Base-by-base conservation (phyloP, 257 asterid species). In the Primulina huaijiensis region DNA sequence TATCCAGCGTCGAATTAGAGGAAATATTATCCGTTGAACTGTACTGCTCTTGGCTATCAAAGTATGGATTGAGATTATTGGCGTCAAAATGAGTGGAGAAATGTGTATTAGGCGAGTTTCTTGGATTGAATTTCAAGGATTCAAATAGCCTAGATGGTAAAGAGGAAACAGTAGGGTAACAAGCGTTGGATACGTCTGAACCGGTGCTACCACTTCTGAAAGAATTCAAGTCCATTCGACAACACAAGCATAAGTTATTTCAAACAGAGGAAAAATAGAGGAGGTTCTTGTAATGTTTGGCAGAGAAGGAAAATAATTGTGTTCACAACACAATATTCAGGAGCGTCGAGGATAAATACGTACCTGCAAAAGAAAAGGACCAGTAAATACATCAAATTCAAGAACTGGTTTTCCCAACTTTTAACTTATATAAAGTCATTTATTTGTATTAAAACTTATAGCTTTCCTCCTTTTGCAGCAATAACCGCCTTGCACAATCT, bases 31-130 rank as follows among this genome's bases (percentile, higher is more conserved):
- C 90, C 3, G 89, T 74, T 33, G 90, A 79, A 71, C 84, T 80
- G 23, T 76, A 84, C 68, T 70, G 93, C 75, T 83, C 95, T 62
- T 71, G 89, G 46, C 78, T 84, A 55, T 88, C 92, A 56, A 87
- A 77, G 60, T 71, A 68, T 6, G 79, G 30, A 60, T 89, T 64
- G 52, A 73, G 70, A n/a, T 78, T 68, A 29, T 82, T 86, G 3
- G 87, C 70, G 50, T 84, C 97, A 53, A 80, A 82, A 56, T 75
- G 83, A 56, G 83, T 61, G 27, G 80, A 82, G 76, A 92, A 87
- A 4, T 91, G 96, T 8, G 97, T 84, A 73, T 82, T 84, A 7
- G 98, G 97, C 3, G 95, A 90, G 87, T 78, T 80, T 76, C 85
- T 76, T 12, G 84, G 75, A 40, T 85, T 90, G 52, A 81, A 84